Base-by-base conservation (phyloP, 805 yeast species). In the Suhomyces faveliae region DNA sequence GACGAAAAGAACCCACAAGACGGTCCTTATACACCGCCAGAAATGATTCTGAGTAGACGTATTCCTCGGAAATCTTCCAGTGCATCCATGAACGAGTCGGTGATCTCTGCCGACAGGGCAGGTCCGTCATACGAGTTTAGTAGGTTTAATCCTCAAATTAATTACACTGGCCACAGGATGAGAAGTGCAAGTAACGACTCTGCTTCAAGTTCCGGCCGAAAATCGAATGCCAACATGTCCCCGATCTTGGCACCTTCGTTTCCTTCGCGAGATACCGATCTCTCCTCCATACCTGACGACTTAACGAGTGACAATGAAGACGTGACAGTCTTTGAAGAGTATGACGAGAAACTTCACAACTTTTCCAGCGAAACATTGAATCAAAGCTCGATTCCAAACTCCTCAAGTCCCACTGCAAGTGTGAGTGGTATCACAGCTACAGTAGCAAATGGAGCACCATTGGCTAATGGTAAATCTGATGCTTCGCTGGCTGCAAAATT, bases 41-140 rank as follows among this genome's bases (percentile, higher is more conserved):
- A 83, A 58, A 84, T 84, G 89, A 84, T 84, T n/a, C 71, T 78
- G 38, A 80, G 72, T 22, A 68, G 87, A 59, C 70, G 86, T 56
- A 47, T 53, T 39, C 65, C 72, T 11, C 37, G 37, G 3, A 33
- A 33, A 33, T 33, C 37, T 9, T 33, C 37, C 37, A 33, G 21
- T 33, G 37, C 37, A 7, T 33, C 37, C 12, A 33, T 33, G 19
- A 33, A 33, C 8, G 37, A 33, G 21, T 17, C 37, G 11, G 37
- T 33, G 7, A 9, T 33, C 4, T 17, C 37, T 15, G 21, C 21
- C 15, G 37, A 33, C 13, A 33, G 37, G 12, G 19, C 21, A 11
- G 21, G 23, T 12, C 43, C 43, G 20, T 24, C 43, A 5, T 40
- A 40, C 24, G 43, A 40, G 35, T 40, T 40, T 20, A 40, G 43